Evolutionary conservation across 768 basidiomycete species (phyloP).

Genomic region (Mycena capillaripes): DNA sequence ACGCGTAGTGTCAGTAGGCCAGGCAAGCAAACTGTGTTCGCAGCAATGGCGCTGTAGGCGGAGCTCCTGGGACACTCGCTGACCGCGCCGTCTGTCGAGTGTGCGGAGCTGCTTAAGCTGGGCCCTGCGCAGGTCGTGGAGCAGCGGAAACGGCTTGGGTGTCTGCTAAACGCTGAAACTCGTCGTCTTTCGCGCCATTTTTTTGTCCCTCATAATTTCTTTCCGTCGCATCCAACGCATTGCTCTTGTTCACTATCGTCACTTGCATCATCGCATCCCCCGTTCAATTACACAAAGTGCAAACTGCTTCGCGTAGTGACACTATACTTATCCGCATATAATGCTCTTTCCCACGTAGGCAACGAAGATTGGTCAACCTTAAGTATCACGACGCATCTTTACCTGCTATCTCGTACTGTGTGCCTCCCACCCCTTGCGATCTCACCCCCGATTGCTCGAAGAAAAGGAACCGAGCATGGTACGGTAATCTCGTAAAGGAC

Average conservation of each 20-base stretch:
- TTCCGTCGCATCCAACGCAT: too few relatives aligned
- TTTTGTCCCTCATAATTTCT: background rate
- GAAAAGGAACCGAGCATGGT: too few relatives aligned
- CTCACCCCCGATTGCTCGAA: background rate
- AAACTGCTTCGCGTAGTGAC: too few relatives aligned
- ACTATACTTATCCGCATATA: too few relatives aligned
- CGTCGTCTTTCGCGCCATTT: background rate
- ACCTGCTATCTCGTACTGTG: background rate
- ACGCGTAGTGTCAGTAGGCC: background rate
- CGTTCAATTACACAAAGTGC: too few relatives aligned
- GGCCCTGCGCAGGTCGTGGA: background rate
- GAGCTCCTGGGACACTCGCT: conserved; percentile 16
- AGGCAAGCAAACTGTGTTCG: background rate
- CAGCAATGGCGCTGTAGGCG: background rate
- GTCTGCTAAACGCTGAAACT: background rate
- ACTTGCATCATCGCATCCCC: too few relatives aligned
- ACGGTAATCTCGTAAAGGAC: too few relatives aligned
- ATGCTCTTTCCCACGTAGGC: too few relatives aligned
- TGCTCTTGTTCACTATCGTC: too few relatives aligned
- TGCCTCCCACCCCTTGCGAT: background rate
- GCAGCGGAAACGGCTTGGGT: background rate
- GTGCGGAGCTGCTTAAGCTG: background rate
- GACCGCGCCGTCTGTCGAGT: background rate
- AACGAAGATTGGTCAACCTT: too few relatives aligned
- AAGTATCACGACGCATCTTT: too few relatives aligned